These are phyloP conservation scores for Daedaleopsis sinensis DNA, from an alignment of 768 basidiomycete species.

Conservation along the genomic window DNA sequence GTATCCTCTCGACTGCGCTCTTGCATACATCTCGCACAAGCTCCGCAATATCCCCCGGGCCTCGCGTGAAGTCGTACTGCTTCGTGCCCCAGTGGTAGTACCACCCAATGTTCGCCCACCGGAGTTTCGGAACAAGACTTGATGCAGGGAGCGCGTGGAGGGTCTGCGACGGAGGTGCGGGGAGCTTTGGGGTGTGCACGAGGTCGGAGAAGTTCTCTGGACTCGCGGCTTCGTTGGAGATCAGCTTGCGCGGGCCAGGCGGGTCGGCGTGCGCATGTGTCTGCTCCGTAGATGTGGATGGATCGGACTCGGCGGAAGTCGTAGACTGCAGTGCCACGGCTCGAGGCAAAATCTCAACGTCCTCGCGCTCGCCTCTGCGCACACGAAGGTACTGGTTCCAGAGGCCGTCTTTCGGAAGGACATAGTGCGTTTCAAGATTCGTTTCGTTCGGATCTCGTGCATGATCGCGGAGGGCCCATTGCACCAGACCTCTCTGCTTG, in stretches of 20 bases:
- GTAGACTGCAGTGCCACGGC: slow-evolving; percentile 32
- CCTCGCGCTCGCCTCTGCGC: slow-evolving; percentile 32
- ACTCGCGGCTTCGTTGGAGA: slow-evolving; percentile 73
- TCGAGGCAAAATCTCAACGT: slow-evolving; percentile 48
- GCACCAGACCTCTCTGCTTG: slow-evolving; percentile 69
- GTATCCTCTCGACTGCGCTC: slow-evolving; percentile 59
- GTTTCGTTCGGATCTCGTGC: slow-evolving; percentile 83
- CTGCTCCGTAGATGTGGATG: not conserved
- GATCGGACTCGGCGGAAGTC: slow-evolving; percentile 8
- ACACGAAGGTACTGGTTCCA: slow-evolving; percentile 66
- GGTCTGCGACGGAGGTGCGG: slow-evolving; percentile 66
- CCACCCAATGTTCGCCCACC: slow-evolving; percentile 97
- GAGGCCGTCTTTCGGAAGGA: slow-evolving; percentile 71
- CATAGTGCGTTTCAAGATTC: slow-evolving; percentile 87
- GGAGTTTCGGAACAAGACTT: slow-evolving; percentile 70
- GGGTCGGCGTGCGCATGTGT: slow-evolving; percentile 15
- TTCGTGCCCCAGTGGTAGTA: slow-evolving; percentile 98
- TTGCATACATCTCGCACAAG: slow-evolving; percentile 62
- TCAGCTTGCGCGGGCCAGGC: slow-evolving; percentile 63
- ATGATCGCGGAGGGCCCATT: slow-evolving; percentile 76
- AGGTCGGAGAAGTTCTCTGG: slow-evolving; percentile 56
- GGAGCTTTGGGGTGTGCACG: slow-evolving; percentile 57
- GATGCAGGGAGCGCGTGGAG: slow-evolving; percentile 52
- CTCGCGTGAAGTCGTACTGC: slow-evolving; percentile 85
- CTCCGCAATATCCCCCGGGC: slow-evolving; percentile 62